Conservation (phyloP, 202 grass and related monocot genomes). For the Cymbopogon flexuosus region DNA sequence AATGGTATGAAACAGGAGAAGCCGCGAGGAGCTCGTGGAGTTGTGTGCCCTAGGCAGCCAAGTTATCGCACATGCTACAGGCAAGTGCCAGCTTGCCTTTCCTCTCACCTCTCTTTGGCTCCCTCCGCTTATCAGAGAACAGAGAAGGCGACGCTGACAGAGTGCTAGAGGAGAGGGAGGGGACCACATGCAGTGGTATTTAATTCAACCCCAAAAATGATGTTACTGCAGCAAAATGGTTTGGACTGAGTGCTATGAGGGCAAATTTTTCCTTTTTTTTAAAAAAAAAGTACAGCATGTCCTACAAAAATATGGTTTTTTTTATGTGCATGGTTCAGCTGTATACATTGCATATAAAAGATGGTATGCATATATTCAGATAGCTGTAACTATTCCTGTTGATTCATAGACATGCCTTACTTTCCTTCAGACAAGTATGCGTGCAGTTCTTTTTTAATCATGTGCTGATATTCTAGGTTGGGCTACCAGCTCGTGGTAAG, state of each 20-base stretch:
- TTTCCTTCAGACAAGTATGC: constrained; percentile 22
- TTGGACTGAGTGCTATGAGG: background rate
- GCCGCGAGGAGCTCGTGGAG: background rate
- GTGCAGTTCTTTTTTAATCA: constrained; percentile 22
- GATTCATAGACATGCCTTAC: constrained; percentile 18
- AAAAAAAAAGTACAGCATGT: background rate
- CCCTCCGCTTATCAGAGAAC: too few species aligned
- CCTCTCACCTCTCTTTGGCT: too few species aligned
- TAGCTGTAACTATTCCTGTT: background rate
- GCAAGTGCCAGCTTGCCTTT: too few species aligned
- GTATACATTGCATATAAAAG: background rate
- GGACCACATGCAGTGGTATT: background rate
- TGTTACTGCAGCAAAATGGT: background rate
- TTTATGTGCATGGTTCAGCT: background rate
- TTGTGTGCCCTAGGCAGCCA: background rate
- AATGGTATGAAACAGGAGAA: background rate
- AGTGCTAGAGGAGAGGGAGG: background rate
- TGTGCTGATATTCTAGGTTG: constrained; percentile 61
- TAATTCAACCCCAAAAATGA: too few species aligned
- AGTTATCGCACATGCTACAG: background rate
- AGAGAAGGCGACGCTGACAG: too few species aligned
- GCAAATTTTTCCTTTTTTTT: background rate
- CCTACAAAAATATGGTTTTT: background rate
- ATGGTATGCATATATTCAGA: constrained; percentile 11
- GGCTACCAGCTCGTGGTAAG: constrained; percentile 91